A percentile compares a stretch with the other conserved stretches of the same genome.
Evolutionary conservation across 805 yeast species (phyloP).

Genomic region (Ogataea pignaliae): DNA sequence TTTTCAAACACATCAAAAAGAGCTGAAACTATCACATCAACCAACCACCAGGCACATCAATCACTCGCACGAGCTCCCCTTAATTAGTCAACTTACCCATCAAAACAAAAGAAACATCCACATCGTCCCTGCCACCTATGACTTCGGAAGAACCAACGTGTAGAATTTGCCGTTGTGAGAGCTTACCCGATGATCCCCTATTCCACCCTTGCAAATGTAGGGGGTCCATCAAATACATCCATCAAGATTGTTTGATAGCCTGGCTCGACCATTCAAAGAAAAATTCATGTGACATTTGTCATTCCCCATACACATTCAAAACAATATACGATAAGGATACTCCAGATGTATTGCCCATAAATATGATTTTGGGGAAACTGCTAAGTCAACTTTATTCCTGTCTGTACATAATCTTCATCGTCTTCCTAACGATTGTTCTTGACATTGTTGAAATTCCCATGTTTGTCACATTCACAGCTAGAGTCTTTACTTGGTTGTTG

Average conservation of each 20-base stretch:
- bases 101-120: no score
- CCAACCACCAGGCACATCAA: no score
- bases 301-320: slow-evolving; percentile 56
- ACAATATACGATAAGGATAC: slow-evolving; percentile 36
- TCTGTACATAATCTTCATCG: slow-evolving; percentile 15
- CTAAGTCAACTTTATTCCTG: slow-evolving; percentile 13
- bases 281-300: slow-evolving; percentile 82
- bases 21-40: no score
- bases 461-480: slow-evolving; percentile 50
- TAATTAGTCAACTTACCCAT: no score
- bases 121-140: no score
- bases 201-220: slow-evolving; percentile 91
- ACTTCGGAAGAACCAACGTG: slow-evolving; percentile 51
- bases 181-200: slow-evolving; percentile 70
- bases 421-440: slow-evolving; percentile 37
- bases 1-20: no score
- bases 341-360: slow-evolving; percentile 55
- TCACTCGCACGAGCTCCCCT: no score
- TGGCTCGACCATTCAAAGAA: slow-evolving; percentile 76
- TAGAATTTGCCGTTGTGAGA: slow-evolving; percentile 93
- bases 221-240: slow-evolving; percentile 90
- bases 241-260: slow-evolving; percentile 84
- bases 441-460: slow-evolving; percentile 51
- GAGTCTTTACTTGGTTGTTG: slow-evolving; percentile 50
- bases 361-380: slow-evolving; percentile 39